Base-by-base conservation (phyloP, 345 rosid species). In the Reutealis trisperma region DNA sequence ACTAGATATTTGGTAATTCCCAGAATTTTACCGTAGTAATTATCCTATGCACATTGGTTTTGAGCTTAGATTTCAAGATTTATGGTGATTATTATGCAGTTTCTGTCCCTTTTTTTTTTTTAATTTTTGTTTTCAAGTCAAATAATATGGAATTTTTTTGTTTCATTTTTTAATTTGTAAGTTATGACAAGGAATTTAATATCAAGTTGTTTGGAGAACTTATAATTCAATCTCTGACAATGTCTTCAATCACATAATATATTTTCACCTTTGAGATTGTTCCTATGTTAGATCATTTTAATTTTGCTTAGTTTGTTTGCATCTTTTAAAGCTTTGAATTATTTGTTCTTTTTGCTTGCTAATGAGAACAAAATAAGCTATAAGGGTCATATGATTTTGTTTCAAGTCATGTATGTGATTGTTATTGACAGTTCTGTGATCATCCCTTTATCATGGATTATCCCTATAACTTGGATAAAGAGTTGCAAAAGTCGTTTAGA, bases 381-480 rank as follows among this genome's bases (percentile, higher is more conserved):
- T 69, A 30, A 51, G 0, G 65, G 45, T 47, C 13, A n/a, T 18
- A 22, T 68, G 9, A 67, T 67, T 15, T 30, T 19, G 44, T 75
- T n/a, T 37, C 63, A 51, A 41, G 42, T 22, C 24, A 57, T 75
- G 55, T 57, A 0, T 58, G 49, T 75, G 81, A 37, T 79, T 64
- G 47, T 74, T 57, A 72, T 82, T 78, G 80, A 77, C 97, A 96
- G 99, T 90, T 92, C 84, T 96, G 98, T 84, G 94, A 93, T 83
- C 96, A 93, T 84, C 98, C 99, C 18, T 92, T 91, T 84, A 75
- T 86, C 78, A 45, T 45, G 49, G 49, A 8, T 45, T 11, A 8
- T 7, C 49, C 37, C 37, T 34, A 34, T 34, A 34, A 1, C 37
- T 74, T 78, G 86, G 92, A 93, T 86, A 58, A 81, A 70, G 77